Conservation (phyloP, 495 filamentous ascomycete genomes). For the Xylaria curta region DNA sequence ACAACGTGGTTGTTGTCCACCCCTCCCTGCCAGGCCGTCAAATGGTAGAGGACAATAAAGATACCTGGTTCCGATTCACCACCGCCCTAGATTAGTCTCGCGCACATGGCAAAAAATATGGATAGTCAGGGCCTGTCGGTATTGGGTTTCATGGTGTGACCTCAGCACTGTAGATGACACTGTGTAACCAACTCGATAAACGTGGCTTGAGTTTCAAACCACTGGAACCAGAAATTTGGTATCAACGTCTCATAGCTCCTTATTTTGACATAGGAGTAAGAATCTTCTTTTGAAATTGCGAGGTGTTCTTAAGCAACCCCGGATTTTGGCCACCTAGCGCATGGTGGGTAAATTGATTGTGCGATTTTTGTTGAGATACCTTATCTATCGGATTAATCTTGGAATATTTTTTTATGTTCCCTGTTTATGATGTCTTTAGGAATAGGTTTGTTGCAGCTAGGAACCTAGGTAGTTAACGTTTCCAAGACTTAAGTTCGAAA, state of each 20-base stretch:
- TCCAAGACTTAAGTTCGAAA: background rate
- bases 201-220: background rate
- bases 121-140: constrained; percentile 10
- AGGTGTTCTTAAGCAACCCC: background rate
- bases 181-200: background rate
- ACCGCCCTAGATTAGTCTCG: background rate
- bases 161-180: background rate
- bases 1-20: constrained; percentile 12
- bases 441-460: background rate
- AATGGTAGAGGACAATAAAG: background rate
- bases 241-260: background rate
- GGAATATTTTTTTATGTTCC: background rate
- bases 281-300: background rate
- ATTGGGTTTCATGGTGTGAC: constrained; percentile 12
- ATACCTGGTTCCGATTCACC: constrained; percentile 13
- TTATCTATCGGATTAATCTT: background rate
- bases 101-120: constrained; percentile 24
- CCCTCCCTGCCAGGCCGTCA: constrained; percentile 9
- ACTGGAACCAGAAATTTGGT: background rate
- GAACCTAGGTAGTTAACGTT: background rate
- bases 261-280: background rate
- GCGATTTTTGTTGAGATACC: background rate
- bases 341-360: background rate
- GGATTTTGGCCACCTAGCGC: constrained; percentile 3
- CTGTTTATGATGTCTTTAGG: too few relatives aligned